Conservation (phyloP, 805 yeast genomes). For the Metschnikowia lachancei region DNA sequence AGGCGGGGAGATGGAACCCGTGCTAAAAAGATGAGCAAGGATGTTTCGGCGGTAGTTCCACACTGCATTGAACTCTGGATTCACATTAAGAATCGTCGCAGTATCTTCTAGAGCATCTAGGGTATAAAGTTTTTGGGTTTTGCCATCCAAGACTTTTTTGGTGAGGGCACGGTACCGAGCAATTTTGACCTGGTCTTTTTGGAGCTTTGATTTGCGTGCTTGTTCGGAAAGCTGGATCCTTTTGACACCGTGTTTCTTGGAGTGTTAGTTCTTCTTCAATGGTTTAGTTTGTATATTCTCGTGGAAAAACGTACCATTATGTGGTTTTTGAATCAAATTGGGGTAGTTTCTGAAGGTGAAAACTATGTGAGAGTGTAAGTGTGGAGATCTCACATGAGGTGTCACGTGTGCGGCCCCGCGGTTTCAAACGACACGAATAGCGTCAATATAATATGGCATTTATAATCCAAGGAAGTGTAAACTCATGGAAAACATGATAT, state of each 20-base stretch:
- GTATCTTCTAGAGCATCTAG: conserved; percentile 50
- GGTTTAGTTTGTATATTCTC: not conserved
- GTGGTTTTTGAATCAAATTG: too few species aligned
- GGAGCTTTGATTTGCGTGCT: conserved; percentile 48
- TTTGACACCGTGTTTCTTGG: conserved; percentile 66
- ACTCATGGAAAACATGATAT: too few species aligned
- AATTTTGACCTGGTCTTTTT: conserved; percentile 62
- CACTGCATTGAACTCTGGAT: conserved; percentile 84
- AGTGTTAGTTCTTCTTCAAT: not conserved
- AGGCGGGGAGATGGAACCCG: conserved; percentile 7
- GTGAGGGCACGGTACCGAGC: conserved; percentile 49
- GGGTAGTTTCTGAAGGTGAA: too few species aligned
- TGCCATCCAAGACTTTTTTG: conserved; percentile 37
- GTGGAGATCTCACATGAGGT: too few species aligned
- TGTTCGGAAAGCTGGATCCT: conserved; percentile 57
- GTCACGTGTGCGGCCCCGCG: too few species aligned
- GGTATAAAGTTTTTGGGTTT: conserved; percentile 20
- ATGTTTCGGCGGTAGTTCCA: conserved; percentile 91
- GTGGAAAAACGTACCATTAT: not conserved
- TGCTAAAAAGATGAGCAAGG: conserved; percentile 34
- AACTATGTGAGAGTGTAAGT: too few species aligned
- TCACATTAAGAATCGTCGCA: conserved; percentile 53
- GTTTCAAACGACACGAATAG: too few species aligned
- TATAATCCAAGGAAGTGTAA: too few species aligned
- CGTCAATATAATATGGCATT: too few species aligned